Evolutionary conservation across 1,284 basidiomycete genomes (phyloP), one percentile per base, ranked within the genome.

Genomic region (Apiotrichum sp.): DNA sequence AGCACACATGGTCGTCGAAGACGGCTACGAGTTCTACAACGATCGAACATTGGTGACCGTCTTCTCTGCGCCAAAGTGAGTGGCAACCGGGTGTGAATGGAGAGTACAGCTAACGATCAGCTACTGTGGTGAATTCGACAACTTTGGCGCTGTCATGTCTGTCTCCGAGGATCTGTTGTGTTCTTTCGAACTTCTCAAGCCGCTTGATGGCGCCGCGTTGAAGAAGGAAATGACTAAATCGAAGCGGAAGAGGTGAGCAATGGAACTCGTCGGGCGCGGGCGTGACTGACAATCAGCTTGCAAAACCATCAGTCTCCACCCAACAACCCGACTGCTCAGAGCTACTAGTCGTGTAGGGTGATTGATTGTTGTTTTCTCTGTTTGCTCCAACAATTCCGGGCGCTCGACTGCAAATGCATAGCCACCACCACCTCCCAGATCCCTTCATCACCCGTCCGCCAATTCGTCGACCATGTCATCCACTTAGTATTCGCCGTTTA

Each of bases 11-110:
- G 96, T 99, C 40, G 96, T 99, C 53, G 96, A 99, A 74, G 91
- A 93, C 71, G 96, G 95, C 2, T 98, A 98, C 73, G 96, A 99
- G 79, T 99, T 99, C 73, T 99, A 96, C 91, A 98, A 98, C 70
- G 96, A 99, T 69, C 83, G 96, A 61, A 98, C 95, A 52, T 78
- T 99, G 63, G 96, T 99, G 47, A 99, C 96, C 0, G 93, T 99
- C 49, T 99, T 99, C 77, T 95, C 91, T 65, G 96, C 96, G 53
- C 93, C 93, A 77, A 95, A 78, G 93, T 93, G 68, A 79, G 86
- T 80, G 11, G 53, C 16, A 57, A 22, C 22, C 22, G 22, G 22
- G 22, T 22, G 22, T 22, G 22, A 22, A 22, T 3, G 33, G 16
- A 34, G n/a, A 13, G 22, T 22, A 22, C 9, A 3, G 14, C 39